Conservation (phyloP, 805 yeast genomes). For the Candida pseudofarinosa region DNA sequence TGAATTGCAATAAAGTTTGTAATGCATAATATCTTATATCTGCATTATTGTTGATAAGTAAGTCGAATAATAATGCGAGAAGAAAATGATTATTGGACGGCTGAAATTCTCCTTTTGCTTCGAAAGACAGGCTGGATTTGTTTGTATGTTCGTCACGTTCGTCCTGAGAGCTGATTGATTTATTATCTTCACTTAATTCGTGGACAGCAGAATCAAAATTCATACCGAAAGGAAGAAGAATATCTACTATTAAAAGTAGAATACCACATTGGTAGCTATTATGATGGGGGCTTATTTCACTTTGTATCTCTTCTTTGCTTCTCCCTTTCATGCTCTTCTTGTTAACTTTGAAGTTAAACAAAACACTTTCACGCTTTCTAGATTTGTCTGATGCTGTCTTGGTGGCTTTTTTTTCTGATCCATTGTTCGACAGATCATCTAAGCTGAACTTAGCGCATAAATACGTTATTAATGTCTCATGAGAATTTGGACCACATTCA, state of each 20-base stretch:
- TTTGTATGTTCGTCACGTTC: slow-evolving; percentile 1
- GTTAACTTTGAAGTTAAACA: slow-evolving; percentile 23
- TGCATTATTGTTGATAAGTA: slow-evolving; percentile 29
- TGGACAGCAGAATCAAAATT: slow-evolving; percentile 23
- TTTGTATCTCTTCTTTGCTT: slow-evolving; percentile 12
- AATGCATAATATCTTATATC: slow-evolving; percentile 35
- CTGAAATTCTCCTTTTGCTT: slow-evolving; percentile 16
- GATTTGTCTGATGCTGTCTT: slow-evolving; percentile 4
- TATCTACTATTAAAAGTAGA: slow-evolving; percentile 25
- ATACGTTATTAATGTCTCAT: slow-evolving; percentile 32
- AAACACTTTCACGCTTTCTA: slow-evolving; percentile 19
- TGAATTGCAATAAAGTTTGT: slow-evolving; percentile 26
- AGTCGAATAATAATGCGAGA: slow-evolving; percentile 25
- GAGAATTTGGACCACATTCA: slow-evolving; percentile 35
- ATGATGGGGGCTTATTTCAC: slow-evolving; percentile 23
- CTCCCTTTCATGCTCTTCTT: slow-evolving; percentile 15
- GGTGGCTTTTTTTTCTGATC: neutral
- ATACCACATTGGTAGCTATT: slow-evolving; percentile 34
- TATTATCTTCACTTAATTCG: slow-evolving; percentile 6
- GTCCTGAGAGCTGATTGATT: neutral
- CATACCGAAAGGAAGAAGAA: slow-evolving; percentile 33
- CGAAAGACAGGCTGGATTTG: neutral
- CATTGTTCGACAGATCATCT: slow-evolving; percentile 1
- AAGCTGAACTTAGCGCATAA: slow-evolving; percentile 25
- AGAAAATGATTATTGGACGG: slow-evolving; percentile 22